A percentile compares a stretch with the other conserved stretches of the same genome.
Conservation (phyloP, 768 basidiomycete genomes). For the Rhodosporidiobolus sp. region DNA sequence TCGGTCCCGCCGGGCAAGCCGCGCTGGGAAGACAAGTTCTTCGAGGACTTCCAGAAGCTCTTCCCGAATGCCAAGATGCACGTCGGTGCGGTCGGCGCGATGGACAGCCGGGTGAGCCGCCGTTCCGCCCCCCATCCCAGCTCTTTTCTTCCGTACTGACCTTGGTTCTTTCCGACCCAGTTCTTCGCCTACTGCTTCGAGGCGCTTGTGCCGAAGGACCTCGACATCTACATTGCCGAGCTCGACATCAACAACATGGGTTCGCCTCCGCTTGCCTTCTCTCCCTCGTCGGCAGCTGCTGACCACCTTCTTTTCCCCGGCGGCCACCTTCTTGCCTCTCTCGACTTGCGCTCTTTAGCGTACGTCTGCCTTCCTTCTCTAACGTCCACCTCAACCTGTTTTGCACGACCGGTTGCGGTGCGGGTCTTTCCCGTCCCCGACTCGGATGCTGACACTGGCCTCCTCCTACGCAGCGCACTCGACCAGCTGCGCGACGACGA, state of each 20-base stretch:
- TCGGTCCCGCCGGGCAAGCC: conserved; percentile 5
- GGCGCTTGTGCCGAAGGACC: conserved; percentile 11
- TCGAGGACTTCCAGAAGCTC: conserved; percentile 17
- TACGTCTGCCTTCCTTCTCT: too few species aligned
- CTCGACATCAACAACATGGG: conserved; percentile 29
- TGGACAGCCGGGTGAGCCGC: conserved; percentile 13
- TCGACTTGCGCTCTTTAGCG: too few species aligned
- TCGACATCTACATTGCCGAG: conserved; percentile 31
- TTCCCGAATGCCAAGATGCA: conserved; percentile 24
- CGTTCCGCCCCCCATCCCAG: too few species aligned
- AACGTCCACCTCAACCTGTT: too few species aligned
- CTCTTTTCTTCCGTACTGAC: too few species aligned
- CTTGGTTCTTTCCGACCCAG: not conserved
- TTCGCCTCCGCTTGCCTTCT: not conserved
- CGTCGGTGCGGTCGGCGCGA: conserved; percentile 9
- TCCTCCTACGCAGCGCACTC: not conserved
- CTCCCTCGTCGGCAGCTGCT: not conserved
- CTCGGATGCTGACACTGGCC: not conserved
- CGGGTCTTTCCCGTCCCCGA: too few species aligned
- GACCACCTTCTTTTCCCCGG: too few species aligned
- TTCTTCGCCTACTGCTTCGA: conserved; percentile 32
- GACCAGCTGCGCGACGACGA: conserved; percentile 21
- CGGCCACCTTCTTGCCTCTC: too few species aligned
- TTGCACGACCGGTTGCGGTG: too few species aligned
- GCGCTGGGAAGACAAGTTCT: conserved; percentile 25